Percentiles rank a stretch among this genome's conserved stretches.
Evolutionary conservation across 2,329 filamentous ascomycete species (phyloP).

Genomic region (Fusarium armeniacum): DNA sequence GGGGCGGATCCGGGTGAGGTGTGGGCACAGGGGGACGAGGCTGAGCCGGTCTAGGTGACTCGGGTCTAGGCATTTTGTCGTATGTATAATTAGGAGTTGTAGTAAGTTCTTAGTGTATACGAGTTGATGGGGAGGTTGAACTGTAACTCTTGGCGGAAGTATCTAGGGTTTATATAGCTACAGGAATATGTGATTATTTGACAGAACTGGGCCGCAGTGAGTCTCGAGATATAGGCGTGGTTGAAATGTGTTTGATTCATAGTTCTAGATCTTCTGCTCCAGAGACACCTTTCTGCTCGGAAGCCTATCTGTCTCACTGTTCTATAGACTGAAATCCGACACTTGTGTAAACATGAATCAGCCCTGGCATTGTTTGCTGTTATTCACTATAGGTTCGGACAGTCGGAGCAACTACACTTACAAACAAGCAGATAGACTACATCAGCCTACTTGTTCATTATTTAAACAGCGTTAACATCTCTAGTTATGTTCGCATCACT

Average conservation of each 20-base stretch:
- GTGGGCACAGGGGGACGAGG: background rate
- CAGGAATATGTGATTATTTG: background rate
- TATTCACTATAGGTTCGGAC: background rate
- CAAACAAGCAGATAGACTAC: too few relatives aligned
- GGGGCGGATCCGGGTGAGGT: background rate
- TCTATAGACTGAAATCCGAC: background rate
- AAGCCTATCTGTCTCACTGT: background rate
- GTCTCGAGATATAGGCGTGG: fast-evolving
- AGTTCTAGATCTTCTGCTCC: background rate
- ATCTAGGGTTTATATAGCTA: background rate
- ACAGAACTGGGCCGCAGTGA: background rate
- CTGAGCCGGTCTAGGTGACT: background rate
- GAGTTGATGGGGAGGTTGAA: background rate
- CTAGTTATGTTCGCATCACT: fast-evolving
- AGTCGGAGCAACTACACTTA: background rate
- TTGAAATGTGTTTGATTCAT: background rate
- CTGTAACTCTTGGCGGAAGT: too few relatives aligned
- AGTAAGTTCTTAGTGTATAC: too few relatives aligned
- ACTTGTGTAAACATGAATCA: background rate
- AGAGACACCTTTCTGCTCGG: background rate
- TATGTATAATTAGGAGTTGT: too few relatives aligned
- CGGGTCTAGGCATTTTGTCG: background rate
- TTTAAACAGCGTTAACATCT: fast-evolving
- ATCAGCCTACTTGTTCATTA: background rate
- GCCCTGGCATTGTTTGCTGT: background rate